These are phyloP conservation scores for Crithidia brevicula DNA, from an alignment of 208 protist species.

Conservation along the genomic window DNA sequence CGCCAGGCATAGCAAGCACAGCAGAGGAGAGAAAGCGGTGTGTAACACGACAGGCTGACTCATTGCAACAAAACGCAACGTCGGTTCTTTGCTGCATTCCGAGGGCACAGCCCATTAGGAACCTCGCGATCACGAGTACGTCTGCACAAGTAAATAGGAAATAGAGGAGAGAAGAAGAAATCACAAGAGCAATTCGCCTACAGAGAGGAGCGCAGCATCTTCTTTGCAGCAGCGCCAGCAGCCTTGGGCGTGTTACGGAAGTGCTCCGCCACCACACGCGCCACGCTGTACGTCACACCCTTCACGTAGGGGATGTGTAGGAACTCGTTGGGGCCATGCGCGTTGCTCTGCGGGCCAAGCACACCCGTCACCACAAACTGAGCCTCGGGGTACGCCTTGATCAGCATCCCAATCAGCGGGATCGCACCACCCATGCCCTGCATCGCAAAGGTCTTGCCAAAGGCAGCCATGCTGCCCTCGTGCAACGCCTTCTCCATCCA, in stretches of 20 bases:
- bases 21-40: too few species aligned
- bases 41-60: too few species aligned
- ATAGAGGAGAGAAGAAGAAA: not conserved
- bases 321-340: conserved; percentile 96
- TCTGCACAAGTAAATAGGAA: conserved; percentile 19
- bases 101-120: too few species aligned
- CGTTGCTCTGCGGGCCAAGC: conserved; percentile 91
- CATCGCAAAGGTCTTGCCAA: conserved; percentile 67
- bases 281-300: conserved; percentile 82
- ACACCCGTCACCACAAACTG: conserved; percentile 96
- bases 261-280: conserved; percentile 79
- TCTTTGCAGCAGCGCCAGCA: too few species aligned
- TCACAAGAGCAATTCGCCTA: not conserved
- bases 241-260: conserved; percentile 65
- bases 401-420: conserved; percentile 95
- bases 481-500: conserved; percentile 83
- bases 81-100: too few species aligned
- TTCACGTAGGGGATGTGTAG: conserved; percentile 91
- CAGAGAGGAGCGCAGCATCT: not conserved
- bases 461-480: conserved; percentile 79
- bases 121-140: too few species aligned
- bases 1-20: too few species aligned
- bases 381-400: conserved; percentile 87
- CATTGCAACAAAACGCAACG: too few species aligned
- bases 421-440: conserved; percentile 93